Conservation (phyloP, 805 yeast genomes). For the Cyberlindnera maclurae region DNA sequence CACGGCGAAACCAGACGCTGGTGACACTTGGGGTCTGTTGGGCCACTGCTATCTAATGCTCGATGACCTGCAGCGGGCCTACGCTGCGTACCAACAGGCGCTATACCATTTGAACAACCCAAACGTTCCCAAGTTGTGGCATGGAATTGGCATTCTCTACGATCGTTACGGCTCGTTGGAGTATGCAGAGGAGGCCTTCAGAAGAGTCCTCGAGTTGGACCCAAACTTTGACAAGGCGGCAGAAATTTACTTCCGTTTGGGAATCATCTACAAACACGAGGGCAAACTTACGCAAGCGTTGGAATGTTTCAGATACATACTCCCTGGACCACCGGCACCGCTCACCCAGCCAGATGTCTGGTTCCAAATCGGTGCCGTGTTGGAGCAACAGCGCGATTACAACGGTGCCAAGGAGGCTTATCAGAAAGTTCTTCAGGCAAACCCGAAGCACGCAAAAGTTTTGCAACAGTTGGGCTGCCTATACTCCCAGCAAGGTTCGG, state of each 20-base stretch:
- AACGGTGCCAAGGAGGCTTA: conserved; percentile 91
- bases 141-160: conserved; percentile 94
- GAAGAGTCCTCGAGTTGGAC: conserved; percentile 90
- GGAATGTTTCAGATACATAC: conserved; percentile 90
- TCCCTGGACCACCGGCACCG: conserved; percentile 90
- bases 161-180: conserved; percentile 95
- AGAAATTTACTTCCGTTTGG: conserved; percentile 92
- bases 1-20: conserved; percentile 74
- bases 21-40: conserved; percentile 94
- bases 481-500: conserved; percentile 66
- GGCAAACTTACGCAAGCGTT: conserved; percentile 78
- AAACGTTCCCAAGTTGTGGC: conserved; percentile 96
- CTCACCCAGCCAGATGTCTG: conserved; percentile 95
- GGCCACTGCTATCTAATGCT: conserved; percentile 97
- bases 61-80: conserved; percentile 93
- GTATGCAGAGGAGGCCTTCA: conserved; percentile 98
- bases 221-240: conserved; percentile 94
- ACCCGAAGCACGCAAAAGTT: conserved; percentile 93
- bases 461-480: conserved; percentile 94
- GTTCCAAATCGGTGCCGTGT: conserved; percentile 96
- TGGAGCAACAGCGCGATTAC: conserved; percentile 91
- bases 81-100: conserved; percentile 95
- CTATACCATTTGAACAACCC: conserved; percentile 85
- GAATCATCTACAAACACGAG: conserved; percentile 94
- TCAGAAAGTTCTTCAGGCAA: conserved; percentile 81